Evolutionary conservation across 2,329 filamentous ascomycete genomes (phyloP), one percentile per base, ranked within the genome.

Genomic region (Penicillium paneum): DNA sequence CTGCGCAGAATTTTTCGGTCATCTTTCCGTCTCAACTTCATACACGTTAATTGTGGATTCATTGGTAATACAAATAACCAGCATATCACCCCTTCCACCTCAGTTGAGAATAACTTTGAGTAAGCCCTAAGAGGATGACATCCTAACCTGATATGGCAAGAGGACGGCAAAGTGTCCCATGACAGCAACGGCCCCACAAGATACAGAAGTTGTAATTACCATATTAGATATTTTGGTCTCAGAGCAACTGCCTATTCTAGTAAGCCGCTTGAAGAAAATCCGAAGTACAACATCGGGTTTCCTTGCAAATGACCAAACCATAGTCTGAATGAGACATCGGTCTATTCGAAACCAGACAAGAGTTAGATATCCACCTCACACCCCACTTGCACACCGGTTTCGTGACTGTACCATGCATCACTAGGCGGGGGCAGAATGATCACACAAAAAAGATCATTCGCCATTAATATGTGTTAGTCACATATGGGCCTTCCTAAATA

Each of bases 1-100:
- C 62, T 15, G 65, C 67, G 32, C 62, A 53, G 56, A 67, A 73
- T 15, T 46, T 57, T 41, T 73, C 73, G 12, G 67, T 61, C 34
- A 57, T 50, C 10, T 17, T 43, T 2, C 47, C 38, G 4, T 67
- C 67, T 8, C 68, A 11, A 29, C 13, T 42, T 17, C 24, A 28
- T 42, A 42, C 39, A 15, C 45, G 21, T 56, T 48, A 15, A 36
- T 21, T 17, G 35, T 52, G 12, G 64, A 48, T 7, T 48, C 54
- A 39, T 67, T 68, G 12, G 54, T 63, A 21, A 68, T 58, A 46
- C 64, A 56, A 8, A 66, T 53, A 40, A 54, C 40, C 10, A 63
- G 41, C n/a, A n/a, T n/a, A n/a, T n/a, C n/a, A n/a, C n/a, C n/a
- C 2, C 45, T 64, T 42, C 71, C 67, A 12, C 67, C 68, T 65